A percentile compares a stretch with the other conserved stretches of the same genome.
phyloP scores from a whole-genome alignment of 305 asterid genomes.

The Fraxinus paxiana region DNA sequence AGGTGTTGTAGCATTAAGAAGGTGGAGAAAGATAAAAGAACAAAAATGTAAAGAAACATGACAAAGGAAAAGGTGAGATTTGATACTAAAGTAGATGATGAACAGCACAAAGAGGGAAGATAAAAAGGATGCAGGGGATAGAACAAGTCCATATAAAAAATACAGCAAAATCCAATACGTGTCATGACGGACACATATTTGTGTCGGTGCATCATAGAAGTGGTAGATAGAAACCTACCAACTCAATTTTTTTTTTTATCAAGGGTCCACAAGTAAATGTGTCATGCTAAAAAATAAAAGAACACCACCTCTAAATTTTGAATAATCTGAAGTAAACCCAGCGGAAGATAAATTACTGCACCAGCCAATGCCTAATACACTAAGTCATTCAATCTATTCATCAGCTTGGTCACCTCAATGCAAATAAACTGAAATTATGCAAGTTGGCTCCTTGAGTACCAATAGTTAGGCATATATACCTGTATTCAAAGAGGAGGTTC shows the following conservation, averaged over 20 bases:
- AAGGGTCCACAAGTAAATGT: neutral
- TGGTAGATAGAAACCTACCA: neutral
- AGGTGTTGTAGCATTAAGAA: neutral
- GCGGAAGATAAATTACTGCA: neutral
- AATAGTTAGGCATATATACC: conserved; percentile 37
- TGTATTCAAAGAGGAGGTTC: conserved; percentile 87
- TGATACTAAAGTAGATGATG: neutral
- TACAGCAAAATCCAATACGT: neutral
- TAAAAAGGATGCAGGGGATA: neutral
- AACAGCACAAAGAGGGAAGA: neutral
- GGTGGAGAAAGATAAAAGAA: neutral
- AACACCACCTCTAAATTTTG: neutral
- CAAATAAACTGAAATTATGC: conserved; percentile 7
- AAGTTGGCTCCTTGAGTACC: neutral
- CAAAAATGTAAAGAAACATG: neutral
- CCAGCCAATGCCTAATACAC: conserved; percentile 6
- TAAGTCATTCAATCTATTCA: neutral
- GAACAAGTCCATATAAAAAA: neutral
- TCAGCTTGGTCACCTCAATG: neutral
- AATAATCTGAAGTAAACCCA: neutral
- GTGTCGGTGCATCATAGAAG: neutral
- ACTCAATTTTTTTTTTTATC: neutral
- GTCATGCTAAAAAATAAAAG: neutral
- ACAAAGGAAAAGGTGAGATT: neutral
- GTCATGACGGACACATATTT: neutral